phyloP scores from a whole-genome alignment of 1,139 yeast species.

The Pichia sp. region DNA sequence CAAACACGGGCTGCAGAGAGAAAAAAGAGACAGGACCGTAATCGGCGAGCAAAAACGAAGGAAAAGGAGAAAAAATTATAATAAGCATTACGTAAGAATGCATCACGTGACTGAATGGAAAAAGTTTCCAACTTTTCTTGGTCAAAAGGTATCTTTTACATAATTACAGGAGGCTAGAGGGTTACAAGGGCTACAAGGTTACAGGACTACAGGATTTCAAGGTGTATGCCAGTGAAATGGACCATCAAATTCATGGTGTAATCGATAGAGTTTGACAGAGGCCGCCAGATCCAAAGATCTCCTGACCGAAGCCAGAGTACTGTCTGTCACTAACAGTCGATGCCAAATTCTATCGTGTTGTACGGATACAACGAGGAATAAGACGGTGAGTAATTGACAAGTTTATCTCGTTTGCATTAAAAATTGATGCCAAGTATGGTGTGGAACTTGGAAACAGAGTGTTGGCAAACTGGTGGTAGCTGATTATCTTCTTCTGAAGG shows the following conservation, averaged over 20 bases:
- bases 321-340: constrained; percentile 3
- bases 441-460: constrained; percentile 80
- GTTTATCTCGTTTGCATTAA: constrained; percentile 88
- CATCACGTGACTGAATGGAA: too few species aligned
- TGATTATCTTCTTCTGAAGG: background rate
- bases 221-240: constrained; percentile 57
- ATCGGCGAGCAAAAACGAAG: background rate
- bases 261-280: background rate
- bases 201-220: background rate
- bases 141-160: too few species aligned
- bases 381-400: constrained; percentile 71
- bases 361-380: constrained; percentile 7
- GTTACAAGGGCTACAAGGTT: background rate
- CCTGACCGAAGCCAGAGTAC: constrained; percentile 21
- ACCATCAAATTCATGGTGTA: constrained; percentile 39
- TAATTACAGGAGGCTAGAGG: too few species aligned
- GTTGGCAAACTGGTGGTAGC: constrained; percentile 68
- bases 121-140: too few species aligned
- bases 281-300: constrained; percentile 10
- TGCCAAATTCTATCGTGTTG: constrained; percentile 7
- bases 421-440: constrained; percentile 82
- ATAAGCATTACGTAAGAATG: background rate
- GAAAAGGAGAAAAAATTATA: background rate
- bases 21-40: too few species aligned
- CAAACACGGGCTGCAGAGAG: background rate